phyloP scores from a whole-genome alignment of 2,329 filamentous ascomycete species.

The Fusarium buharicum region DNA sequence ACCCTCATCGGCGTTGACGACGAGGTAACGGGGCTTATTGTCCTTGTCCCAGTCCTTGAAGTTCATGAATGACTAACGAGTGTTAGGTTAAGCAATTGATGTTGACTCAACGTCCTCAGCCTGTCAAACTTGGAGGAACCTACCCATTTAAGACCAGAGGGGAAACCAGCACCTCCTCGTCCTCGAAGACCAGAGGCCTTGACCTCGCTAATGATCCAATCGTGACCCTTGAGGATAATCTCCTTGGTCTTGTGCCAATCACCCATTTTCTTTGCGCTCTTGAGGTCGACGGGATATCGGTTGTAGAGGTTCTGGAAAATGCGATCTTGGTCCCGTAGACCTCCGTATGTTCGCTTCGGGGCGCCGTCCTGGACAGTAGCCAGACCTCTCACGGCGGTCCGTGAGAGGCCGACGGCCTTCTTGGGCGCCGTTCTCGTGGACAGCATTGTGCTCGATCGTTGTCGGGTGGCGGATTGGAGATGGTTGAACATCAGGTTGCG shows the following conservation, averaged over 20 bases:
- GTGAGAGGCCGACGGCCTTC: constrained; percentile 54
- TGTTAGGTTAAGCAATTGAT: constrained; percentile 34
- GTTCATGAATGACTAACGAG: constrained; percentile 94
- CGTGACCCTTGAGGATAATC: constrained; percentile 94
- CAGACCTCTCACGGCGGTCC: constrained; percentile 71
- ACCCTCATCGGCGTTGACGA: constrained; percentile 98
- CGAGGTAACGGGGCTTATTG: constrained; percentile 91
- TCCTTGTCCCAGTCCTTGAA: constrained; percentile 99
- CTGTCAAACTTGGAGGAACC: constrained; percentile 49
- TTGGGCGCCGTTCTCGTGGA: constrained; percentile 56
- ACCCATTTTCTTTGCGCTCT: constrained; percentile 96
- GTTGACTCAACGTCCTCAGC: constrained; percentile 36
- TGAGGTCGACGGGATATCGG: constrained; percentile 89
- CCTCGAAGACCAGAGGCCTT: constrained; percentile 96
- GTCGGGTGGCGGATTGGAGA: constrained; percentile 48
- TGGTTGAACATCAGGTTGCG: constrained; percentile 49
- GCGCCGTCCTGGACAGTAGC: constrained; percentile 81
- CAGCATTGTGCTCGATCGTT: constrained; percentile 56
- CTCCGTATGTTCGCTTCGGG: constrained; percentile 80
- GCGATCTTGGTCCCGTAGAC: constrained; percentile 93
- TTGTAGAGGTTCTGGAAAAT: constrained; percentile 99
- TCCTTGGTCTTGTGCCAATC: constrained; percentile 99
- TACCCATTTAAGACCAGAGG: constrained; percentile 99
- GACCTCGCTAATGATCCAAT: constrained; percentile 98
- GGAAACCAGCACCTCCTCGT: constrained; percentile 96